These are phyloP conservation scores for Ogataea ramenticola DNA, from an alignment of 805 yeast genomes.

Conservation along the genomic window DNA sequence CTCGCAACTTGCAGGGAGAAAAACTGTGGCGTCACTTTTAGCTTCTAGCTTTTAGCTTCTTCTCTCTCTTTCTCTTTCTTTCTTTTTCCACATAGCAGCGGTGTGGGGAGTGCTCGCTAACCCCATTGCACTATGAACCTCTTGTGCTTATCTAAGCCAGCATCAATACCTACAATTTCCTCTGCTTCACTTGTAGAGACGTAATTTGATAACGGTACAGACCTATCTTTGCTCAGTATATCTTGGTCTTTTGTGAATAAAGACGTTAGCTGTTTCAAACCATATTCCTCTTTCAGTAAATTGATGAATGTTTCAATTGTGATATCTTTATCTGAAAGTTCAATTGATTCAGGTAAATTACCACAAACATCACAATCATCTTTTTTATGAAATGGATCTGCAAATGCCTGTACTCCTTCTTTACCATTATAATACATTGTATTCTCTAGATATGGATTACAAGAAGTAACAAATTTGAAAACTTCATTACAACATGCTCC, in stretches of 20 bases:
- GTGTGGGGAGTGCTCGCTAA: background rate
- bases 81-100: no score
- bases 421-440: constrained; percentile 87
- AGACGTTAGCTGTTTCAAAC: constrained; percentile 10
- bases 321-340: constrained; percentile 2
- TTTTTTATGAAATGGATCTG: constrained; percentile 55
- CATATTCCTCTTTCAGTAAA: constrained; percentile 6
- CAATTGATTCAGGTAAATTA: constrained; percentile 11
- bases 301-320: constrained; percentile 12
- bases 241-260: constrained; percentile 16
- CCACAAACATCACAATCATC: constrained; percentile 78
- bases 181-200: background rate
- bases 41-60: background rate
- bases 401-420: constrained; percentile 66
- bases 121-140: background rate
- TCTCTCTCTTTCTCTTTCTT: background rate
- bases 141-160: background rate
- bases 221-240: constrained; percentile 13
- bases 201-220: background rate
- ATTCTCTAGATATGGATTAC: constrained; percentile 61
- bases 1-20: no score
- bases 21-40: constrained; percentile 1
- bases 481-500: constrained; percentile 85
- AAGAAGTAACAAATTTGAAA: constrained; percentile 66
- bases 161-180: background rate